These are phyloP conservation scores for Candida neerlandica DNA, from an alignment of 1,139 yeast species.

Conservation along the genomic window DNA sequence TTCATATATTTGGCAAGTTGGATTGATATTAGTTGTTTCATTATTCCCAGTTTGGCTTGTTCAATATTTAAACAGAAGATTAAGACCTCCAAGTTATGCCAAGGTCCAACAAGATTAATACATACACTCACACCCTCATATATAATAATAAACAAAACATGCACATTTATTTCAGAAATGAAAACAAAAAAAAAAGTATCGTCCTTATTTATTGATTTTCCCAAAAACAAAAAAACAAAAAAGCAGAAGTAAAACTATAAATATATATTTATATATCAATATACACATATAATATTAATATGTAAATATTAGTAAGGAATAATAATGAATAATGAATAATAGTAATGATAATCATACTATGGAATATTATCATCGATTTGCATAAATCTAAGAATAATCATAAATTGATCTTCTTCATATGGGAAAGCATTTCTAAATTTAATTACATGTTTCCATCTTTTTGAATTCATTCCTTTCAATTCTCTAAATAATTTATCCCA, in stretches of 20 bases:
- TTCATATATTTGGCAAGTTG: conserved; percentile 69
- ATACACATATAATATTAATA: background rate
- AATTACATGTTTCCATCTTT: conserved; percentile 50
- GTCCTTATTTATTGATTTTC: background rate
- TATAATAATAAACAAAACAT: background rate
- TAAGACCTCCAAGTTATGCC: conserved; percentile 97
- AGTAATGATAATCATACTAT: too few relatives aligned
- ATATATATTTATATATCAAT: background rate
- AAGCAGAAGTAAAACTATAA: background rate
- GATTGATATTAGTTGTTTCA: conserved; percentile 66
- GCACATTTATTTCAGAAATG: background rate
- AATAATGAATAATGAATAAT: too few relatives aligned
- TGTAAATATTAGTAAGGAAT: too few relatives aligned
- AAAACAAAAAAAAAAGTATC: background rate
- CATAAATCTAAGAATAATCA: conserved; percentile 42
- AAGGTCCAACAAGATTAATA: conserved; percentile 75
- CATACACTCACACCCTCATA: background rate
- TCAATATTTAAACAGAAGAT: conserved; percentile 68
- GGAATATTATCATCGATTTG: conserved; percentile 19
- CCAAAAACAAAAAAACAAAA: background rate
- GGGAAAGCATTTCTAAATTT: conserved; percentile 43
- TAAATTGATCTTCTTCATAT: conserved; percentile 47
- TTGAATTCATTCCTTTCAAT: conserved; percentile 38
- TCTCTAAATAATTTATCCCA: conserved; percentile 47
- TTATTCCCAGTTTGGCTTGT: conserved; percentile 89